phyloP scores from a whole-genome alignment of 306 rosid genomes.

The Oemleria cerasiformis region DNA sequence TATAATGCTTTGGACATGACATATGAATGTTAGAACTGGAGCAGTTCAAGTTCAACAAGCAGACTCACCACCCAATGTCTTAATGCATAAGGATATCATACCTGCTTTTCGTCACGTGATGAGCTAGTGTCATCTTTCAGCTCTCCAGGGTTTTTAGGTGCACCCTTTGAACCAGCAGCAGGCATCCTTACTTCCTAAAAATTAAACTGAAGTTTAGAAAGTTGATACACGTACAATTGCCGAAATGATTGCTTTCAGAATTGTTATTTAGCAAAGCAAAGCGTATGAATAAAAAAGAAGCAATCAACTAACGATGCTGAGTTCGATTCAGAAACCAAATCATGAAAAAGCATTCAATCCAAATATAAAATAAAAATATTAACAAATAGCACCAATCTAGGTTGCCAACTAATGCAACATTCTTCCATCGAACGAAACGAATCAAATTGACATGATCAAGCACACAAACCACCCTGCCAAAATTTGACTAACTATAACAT shows the following conservation, averaged over 20 bases:
- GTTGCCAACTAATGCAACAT: not conserved
- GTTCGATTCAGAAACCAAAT: not conserved
- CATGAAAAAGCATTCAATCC: not conserved
- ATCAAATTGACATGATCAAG: not conserved
- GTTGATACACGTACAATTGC: not conserved
- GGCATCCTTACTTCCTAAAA: slow-evolving; percentile 93
- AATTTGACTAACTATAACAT: not conserved
- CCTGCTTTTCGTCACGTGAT: slow-evolving; percentile 83
- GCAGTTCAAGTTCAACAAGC: slow-evolving; percentile 1
- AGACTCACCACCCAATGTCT: not conserved
- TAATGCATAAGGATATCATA: slow-evolving; percentile 1
- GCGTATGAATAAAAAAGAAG: not conserved
- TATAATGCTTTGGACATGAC: not conserved
- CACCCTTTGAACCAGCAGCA: slow-evolving; percentile 80
- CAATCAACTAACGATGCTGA: not conserved
- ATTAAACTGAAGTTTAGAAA: slow-evolving; percentile 26
- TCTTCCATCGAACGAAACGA: too few species aligned
- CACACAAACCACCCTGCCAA: not conserved
- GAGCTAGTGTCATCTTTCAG: slow-evolving; percentile 79
- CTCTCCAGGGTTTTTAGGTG: slow-evolving; percentile 71
- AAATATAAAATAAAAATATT: not conserved
- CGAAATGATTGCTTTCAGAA: not conserved
- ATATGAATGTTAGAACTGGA: not conserved
- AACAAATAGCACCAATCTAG: not conserved
- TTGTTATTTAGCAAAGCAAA: not conserved